These are phyloP conservation scores for Sarocladium kiliense DNA, from an alignment of 2,329 filamentous ascomycete species.

Conservation along the genomic window DNA sequence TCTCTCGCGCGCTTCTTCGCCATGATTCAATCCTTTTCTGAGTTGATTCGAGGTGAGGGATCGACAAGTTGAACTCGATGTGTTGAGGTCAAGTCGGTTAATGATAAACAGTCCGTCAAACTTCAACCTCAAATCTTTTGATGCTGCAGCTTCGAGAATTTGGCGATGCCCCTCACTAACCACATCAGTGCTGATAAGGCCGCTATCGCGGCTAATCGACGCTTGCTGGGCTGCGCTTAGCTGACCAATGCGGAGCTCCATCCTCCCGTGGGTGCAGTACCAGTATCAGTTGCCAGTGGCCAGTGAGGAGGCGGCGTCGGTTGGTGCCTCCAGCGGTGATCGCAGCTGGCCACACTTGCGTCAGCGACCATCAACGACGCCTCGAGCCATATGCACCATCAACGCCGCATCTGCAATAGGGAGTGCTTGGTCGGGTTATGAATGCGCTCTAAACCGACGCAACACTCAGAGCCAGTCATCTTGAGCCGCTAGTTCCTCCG, in stretches of 20 bases:
- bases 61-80: too few species aligned
- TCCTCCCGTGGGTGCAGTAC: neutral
- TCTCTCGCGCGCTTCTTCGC: constrained; percentile 48
- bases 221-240: constrained; percentile 19
- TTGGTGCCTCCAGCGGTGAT: constrained; percentile 6
- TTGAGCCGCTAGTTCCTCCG: neutral
- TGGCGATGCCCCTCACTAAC: constrained; percentile 36
- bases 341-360: constrained; percentile 17
- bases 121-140: constrained; percentile 11
- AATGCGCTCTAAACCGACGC: neutral
- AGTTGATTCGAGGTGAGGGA: too few species aligned
- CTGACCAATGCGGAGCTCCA: constrained; percentile 16
- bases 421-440: neutral
- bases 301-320: constrained; percentile 2
- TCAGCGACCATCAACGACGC: constrained; percentile 18
- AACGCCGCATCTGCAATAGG: neutral
- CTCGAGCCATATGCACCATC: constrained; percentile 5
- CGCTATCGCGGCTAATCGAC: constrained; percentile 14
- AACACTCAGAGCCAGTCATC: neutral
- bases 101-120: neutral
- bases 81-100: too few species aligned
- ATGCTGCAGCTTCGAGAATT: constrained; percentile 10
- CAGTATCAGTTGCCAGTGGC: neutral
- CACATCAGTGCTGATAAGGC: constrained; percentile 22
- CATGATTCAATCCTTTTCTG: constrained; percentile 27